Conservation (phyloP, 495 filamentous ascomycete genomes). For the Neurospora pannonica region DNA sequence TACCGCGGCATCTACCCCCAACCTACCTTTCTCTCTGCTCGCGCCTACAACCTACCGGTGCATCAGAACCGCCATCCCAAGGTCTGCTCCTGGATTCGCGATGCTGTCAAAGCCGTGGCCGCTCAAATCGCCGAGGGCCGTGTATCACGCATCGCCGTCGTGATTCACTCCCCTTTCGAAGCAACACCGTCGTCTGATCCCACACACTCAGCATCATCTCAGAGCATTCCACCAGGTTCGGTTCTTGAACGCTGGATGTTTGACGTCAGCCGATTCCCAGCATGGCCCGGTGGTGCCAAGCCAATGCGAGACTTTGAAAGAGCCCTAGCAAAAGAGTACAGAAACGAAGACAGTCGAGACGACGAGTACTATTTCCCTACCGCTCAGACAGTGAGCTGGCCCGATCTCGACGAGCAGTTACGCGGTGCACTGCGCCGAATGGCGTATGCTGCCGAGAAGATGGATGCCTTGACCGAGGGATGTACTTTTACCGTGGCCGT, state of each 20-base stretch:
- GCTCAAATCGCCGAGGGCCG: conserved; percentile 50
- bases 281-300: conserved; percentile 30
- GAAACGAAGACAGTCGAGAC: conserved; percentile 3
- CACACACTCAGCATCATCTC: background rate
- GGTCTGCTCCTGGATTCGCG: conserved; percentile 84
- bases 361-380: background rate
- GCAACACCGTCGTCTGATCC: background rate
- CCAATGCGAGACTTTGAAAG: conserved; percentile 19
- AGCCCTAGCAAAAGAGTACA: background rate
- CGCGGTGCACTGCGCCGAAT: conserved; percentile 43
- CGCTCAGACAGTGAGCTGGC: conserved; percentile 22
- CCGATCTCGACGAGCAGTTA: conserved; percentile 37
- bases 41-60: conserved; percentile 82
- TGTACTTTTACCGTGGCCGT: conserved; percentile 84
- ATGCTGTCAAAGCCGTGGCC: conserved; percentile 68
- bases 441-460: conserved; percentile 44
- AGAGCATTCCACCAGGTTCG: conserved; percentile 14
- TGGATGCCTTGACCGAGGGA: conserved; percentile 57
- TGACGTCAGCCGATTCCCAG: conserved; percentile 68
- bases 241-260: conserved; percentile 80
- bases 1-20: conserved; percentile 75
- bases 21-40: conserved; percentile 68
- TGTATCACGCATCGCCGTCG: conserved; percentile 63
- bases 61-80: conserved; percentile 82
- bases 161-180: conserved; percentile 52